Evolutionary conservation across 2,329 filamentous ascomycete species (phyloP).

Genomic region (Penicillium verrucosum): DNA sequence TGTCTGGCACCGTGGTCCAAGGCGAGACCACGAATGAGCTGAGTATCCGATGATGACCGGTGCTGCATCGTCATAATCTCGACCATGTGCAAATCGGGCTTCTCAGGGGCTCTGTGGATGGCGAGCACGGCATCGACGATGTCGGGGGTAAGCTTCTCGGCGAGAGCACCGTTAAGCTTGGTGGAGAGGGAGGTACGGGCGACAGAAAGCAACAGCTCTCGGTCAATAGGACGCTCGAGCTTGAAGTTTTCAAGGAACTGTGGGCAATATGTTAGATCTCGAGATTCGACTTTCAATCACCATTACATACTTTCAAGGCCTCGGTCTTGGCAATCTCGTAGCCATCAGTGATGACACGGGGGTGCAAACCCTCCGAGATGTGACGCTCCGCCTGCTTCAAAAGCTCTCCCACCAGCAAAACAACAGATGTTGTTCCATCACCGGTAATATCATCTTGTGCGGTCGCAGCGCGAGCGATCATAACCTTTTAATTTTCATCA

Average conservation of each 20-base stretch:
- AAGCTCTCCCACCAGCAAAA: conserved; percentile 91
- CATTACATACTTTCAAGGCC: conserved; percentile 68
- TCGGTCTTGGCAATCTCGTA: conserved; percentile 96
- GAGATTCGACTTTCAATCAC: background rate
- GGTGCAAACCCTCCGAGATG: conserved; percentile 95
- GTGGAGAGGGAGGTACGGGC: conserved; percentile 92
- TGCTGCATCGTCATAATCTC: conserved; percentile 99
- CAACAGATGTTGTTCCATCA: conserved; percentile 95
- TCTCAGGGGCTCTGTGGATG: conserved; percentile 83
- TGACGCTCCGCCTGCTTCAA: conserved; percentile 96
- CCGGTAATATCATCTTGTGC: conserved; percentile 98
- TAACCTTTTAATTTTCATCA: conserved; percentile 47
- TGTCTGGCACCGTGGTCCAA: conserved; percentile 94
- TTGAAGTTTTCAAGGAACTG: conserved; percentile 95
- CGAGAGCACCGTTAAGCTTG: conserved; percentile 86
- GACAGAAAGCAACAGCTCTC: conserved; percentile 88
- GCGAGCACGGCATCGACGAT: conserved; percentile 95
- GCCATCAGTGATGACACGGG: conserved; percentile 92
- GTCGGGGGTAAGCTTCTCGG: conserved; percentile 85
- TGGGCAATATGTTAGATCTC: conserved; percentile 13
- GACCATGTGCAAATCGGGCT: conserved; percentile 97
- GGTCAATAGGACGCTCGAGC: conserved; percentile 79
- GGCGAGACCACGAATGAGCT: conserved; percentile 88
- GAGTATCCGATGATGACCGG: conserved; percentile 89
- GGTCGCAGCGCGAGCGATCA: conserved; percentile 79